Base-by-base conservation (phyloP, 805 yeast species). In the Ogataea trehalophila region DNA sequence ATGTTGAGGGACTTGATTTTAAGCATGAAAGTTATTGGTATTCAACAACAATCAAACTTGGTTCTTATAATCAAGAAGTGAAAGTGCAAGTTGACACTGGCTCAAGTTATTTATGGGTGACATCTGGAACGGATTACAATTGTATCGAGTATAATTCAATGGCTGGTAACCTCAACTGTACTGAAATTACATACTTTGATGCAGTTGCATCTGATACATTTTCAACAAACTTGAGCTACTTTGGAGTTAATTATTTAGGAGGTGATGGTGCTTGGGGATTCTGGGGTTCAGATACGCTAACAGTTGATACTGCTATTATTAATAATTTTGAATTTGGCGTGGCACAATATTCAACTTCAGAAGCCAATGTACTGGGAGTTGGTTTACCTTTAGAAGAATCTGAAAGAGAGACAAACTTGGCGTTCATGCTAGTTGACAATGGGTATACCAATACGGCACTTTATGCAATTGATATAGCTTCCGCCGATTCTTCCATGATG, bases 1-100 rank as follows among this genome's bases (percentile, higher is more conserved):
- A 20, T 22, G 15, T 14, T 13, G 20, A 18, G 11, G 16, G 29
- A 13, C n/a, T 26, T 17, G 31, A 56, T 55, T 6, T 37, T 20
- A n/a, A 18, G 13, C 5, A 20, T 18, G 29, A 37, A 22, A 37
- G n/a, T 4, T 20, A 18, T 22, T 37, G 40, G 40, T 37, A 37
- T 37, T 37, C 40, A 20, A 37, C 40, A 13, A 20, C n/a, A 14
- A 20, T 37, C 13, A 9, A 20, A 8, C 7, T 37, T 15, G 40
- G 40, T 6, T 13, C 40, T 11, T 26, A 23, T 18, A 16, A 23
- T 11, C 40, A 37, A 37, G 26, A 18, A n/a, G 5, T 37, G 31
- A 20, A 8, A 11, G 40, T 37, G 2, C 40, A 37, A 14, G 29
- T 37, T 15, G 40, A 37, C n/a, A 37, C 40, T 14, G 40, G 40